Evolutionary conservation across 176 grass and related monocot species (phyloP).

Genomic region (Tuctoria greenei): DNA sequence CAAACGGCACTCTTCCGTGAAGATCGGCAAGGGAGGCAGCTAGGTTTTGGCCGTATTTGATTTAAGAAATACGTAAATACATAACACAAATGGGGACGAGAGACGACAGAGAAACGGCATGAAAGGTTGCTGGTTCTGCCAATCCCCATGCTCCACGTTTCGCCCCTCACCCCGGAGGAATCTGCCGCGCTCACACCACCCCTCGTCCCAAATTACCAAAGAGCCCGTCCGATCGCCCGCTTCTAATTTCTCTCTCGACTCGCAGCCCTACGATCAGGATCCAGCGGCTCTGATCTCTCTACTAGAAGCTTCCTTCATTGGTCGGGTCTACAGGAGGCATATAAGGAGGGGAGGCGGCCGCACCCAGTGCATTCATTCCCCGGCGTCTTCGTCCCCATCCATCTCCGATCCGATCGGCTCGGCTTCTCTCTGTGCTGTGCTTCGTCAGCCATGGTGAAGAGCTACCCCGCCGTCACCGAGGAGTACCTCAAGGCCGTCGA

Average conservation of each 20-base stretch:
- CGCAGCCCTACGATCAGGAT: conserved; percentile 1
- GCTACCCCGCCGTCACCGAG: conserved; percentile 68
- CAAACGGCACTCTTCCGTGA: too few species aligned
- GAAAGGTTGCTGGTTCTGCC: neutral
- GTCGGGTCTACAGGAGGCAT: too few species aligned
- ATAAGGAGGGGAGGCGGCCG: too few species aligned
- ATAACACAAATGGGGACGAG: too few species aligned
- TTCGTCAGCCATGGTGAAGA: conserved; percentile 54
- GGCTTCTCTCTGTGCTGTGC: neutral
- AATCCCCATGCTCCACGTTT: conserved; percentile 36
- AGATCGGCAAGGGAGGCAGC: too few species aligned
- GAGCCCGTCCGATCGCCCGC: too few species aligned
- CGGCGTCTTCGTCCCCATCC: neutral
- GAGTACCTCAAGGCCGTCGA: conserved; percentile 69
- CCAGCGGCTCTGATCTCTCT: conserved; percentile 22
- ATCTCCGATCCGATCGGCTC: neutral
- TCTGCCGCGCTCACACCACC: conserved; percentile 51
- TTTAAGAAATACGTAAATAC: too few species aligned
- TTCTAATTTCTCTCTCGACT: too few species aligned
- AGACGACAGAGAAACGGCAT: too few species aligned
- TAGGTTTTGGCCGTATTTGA: too few species aligned
- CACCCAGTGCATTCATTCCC: too few species aligned
- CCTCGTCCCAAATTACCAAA: too few species aligned
- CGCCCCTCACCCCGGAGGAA: conserved; percentile 15
- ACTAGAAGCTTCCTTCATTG: conserved; percentile 65